Base-by-base conservation (phyloP, 352 stramenopile genomes). In the Phytophthora crassamura region DNA sequence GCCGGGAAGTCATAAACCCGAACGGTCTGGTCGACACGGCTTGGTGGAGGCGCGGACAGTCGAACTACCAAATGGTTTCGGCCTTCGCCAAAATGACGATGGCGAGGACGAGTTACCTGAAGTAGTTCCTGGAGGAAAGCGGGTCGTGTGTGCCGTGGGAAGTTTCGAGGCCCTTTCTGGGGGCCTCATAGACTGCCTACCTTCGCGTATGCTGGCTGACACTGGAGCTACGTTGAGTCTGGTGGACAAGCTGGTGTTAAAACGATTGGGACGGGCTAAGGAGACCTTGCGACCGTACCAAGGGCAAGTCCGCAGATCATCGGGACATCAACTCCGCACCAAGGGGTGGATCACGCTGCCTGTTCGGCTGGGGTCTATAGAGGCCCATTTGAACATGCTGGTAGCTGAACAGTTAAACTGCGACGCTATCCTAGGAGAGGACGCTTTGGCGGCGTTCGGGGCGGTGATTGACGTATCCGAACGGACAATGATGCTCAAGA, bases 151-250 rank as follows among this genome's bases (percentile, higher is more conserved):
- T 8, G 28, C 28, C 2, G 28, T 32, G 28, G 28, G 28, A 6
- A 50, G 22, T 4, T 47, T 47, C 5, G 41, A 47, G 9, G 16
- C 41, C 5, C 18, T 47, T 5, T 47, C 41, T 0, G 18, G 15
- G 0, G 41, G 41, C 5, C 9, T 5, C 9, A 47, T 47, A 3
- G 42, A 50, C 4, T 36, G 22, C 11, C 22, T 50, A 0, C 42
- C 22, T 7, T 32, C 42, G 0, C 8, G 9, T 0, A 50, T 50
- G 42, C 28, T 59, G 12, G 51, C 38, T 1, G 51, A 59, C 36
- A 59, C 50, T 2, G 36, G 38, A 20, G 50, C 38, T 11, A 40
- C 51, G 6, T n/a, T 59, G n/a, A 59, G 51, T 32, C 6, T 59
- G 0, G 51, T 58, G 42, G 25, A 48, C 4, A 6, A 22, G 1